phyloP scores from a whole-genome alignment of 257 asterid genomes.

The Vinca minor region DNA sequence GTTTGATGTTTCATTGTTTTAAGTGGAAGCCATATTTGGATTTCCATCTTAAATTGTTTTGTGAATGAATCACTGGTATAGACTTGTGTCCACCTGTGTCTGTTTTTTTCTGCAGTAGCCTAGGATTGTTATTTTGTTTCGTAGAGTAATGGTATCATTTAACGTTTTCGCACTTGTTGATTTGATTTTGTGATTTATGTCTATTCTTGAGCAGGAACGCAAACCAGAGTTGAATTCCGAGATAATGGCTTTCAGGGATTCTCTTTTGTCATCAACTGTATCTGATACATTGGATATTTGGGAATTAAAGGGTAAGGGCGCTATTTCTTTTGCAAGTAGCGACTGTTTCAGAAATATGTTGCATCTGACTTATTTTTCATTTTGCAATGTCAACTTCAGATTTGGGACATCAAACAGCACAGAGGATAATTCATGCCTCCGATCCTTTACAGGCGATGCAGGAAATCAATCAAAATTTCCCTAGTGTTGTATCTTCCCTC shows the following conservation, averaged over 20 bases:
- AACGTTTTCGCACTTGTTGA: not conserved
- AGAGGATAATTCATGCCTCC: constrained; percentile 91
- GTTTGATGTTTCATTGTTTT: not conserved
- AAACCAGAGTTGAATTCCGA: constrained; percentile 85
- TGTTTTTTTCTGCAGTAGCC: not conserved
- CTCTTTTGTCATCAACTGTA: constrained; percentile 71
- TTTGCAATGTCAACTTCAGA: constrained; percentile 38
- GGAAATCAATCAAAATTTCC: constrained; percentile 92
- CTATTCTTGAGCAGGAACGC: constrained; percentile 65
- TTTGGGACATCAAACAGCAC: constrained; percentile 97
- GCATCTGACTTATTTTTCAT: constrained; percentile 1
- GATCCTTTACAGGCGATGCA: constrained; percentile 94
- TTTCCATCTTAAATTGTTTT: not conserved
- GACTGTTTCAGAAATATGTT: constrained; percentile 1
- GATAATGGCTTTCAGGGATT: constrained; percentile 96
- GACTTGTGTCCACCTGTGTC: not conserved
- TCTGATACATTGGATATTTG: constrained; percentile 91
- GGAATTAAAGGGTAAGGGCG: constrained; percentile 81
- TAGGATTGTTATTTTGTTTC: not conserved
- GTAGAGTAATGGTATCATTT: not conserved
- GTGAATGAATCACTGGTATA: not conserved
- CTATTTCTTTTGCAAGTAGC: not conserved
- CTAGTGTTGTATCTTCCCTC: constrained; percentile 84
- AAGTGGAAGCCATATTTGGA: not conserved
- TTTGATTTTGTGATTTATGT: constrained; percentile 18